Evolutionary conservation across 2,329 filamentous ascomycete genomes (phyloP).

Genomic region (Fusarium sp.): DNA sequence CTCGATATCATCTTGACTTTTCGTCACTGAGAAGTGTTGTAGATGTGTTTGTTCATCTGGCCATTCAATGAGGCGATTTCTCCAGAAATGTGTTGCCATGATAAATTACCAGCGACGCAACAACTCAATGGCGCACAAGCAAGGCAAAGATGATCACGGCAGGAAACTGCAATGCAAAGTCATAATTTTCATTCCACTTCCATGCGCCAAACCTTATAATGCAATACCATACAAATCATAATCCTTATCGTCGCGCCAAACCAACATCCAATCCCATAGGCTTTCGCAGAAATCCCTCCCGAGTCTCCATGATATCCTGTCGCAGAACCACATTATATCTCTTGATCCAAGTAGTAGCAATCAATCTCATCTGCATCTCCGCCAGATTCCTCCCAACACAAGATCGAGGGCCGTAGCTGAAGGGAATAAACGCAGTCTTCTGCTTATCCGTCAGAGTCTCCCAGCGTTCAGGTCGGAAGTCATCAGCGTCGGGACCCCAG

Average conservation of each 20-base stretch:
- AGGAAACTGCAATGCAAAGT: too few species aligned
- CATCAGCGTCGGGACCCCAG: slow-evolving; percentile 79
- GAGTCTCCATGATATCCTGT: slow-evolving; percentile 76
- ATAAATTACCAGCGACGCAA: too few species aligned
- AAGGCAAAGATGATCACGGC: too few species aligned
- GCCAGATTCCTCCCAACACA: slow-evolving; percentile 86
- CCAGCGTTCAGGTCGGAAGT: slow-evolving; percentile 83
- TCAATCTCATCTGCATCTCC: slow-evolving; percentile 88
- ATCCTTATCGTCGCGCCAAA: slow-evolving; percentile 18
- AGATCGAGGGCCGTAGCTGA: slow-evolving; percentile 76
- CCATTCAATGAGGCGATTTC: too few species aligned
- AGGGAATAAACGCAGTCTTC: slow-evolving; percentile 81
- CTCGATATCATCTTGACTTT: too few species aligned
- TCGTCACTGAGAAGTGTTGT: too few species aligned
- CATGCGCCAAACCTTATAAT: not conserved
- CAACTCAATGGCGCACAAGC: too few species aligned
- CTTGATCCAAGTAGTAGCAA: slow-evolving; percentile 74
- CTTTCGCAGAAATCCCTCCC: slow-evolving; percentile 86
- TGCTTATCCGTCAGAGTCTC: slow-evolving; percentile 71
- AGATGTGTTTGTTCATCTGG: too few species aligned
- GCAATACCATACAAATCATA: not conserved
- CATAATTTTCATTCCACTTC: not conserved
- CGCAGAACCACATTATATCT: slow-evolving; percentile 63
- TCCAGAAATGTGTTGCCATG: too few species aligned
- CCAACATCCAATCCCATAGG: slow-evolving; percentile 71